Evolutionary conservation across 208 protist species (phyloP).

Genomic region (Phytomonas francai): DNA sequence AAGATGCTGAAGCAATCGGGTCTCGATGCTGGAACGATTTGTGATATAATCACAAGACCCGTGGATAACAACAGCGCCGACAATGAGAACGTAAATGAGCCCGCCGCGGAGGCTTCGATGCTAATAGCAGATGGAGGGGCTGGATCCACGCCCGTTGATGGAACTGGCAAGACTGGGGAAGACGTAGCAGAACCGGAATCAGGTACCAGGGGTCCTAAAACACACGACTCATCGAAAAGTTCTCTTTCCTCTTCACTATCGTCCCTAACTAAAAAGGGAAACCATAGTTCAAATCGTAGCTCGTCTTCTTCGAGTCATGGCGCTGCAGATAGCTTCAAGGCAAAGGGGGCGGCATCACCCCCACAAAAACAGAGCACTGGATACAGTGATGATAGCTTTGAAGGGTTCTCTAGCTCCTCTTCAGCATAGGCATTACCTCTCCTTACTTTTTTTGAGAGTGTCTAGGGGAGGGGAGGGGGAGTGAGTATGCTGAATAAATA

Average conservation of each 20-base stretch:
- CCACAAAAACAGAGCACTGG: constrained; percentile 3
- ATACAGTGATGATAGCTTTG: constrained; percentile 32
- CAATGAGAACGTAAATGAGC: background rate
- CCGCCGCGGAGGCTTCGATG: background rate
- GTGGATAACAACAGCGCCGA: background rate
- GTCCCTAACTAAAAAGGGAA: background rate
- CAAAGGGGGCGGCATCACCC: background rate
- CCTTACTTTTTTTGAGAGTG: background rate
- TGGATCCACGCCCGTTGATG: background rate
- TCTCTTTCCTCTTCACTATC: background rate
- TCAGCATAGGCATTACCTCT: constrained; percentile 1
- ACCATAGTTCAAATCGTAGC: background rate
- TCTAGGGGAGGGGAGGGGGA: background rate
- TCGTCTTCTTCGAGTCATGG: background rate
- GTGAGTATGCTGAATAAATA: constrained; percentile 2
- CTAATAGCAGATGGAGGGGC: background rate
- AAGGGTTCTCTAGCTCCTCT: constrained; percentile 14
- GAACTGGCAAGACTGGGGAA: background rate
- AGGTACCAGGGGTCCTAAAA: background rate
- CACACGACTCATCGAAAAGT: background rate
- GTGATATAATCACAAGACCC: constrained; percentile 20
- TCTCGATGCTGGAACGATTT: constrained; percentile 46
- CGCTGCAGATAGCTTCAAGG: background rate
- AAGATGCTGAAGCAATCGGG: constrained; percentile 57
- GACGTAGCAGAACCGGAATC: constrained; percentile 1